phyloP scores from a whole-genome alignment of 495 filamentous ascomycete species.

The Penicillium bialowiezense region DNA sequence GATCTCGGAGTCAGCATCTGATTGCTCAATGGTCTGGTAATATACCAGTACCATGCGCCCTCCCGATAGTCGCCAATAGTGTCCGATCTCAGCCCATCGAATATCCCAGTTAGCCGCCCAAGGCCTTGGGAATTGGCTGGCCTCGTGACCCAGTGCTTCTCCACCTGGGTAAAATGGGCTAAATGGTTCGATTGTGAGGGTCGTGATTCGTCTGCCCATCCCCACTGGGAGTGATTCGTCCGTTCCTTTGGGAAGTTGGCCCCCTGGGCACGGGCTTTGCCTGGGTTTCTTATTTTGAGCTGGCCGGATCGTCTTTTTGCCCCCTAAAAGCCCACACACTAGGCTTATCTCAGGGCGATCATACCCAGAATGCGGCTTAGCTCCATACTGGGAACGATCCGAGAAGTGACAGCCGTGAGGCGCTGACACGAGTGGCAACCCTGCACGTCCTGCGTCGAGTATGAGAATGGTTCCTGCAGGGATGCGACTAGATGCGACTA shows the following conservation, averaged over 20 bases:
- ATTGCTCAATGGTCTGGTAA: conserved; percentile 9
- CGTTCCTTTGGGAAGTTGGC: too few relatives aligned
- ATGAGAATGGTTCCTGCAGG: conserved; percentile 18
- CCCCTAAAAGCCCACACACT: not conserved
- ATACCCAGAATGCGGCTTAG: not conserved
- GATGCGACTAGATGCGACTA: conserved; percentile 21
- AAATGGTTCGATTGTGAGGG: not conserved
- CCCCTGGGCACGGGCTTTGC: not conserved
- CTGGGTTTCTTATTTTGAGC: not conserved
- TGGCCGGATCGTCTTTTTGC: not conserved
- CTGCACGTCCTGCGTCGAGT: conserved; percentile 19
- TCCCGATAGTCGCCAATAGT: conserved; percentile 31
- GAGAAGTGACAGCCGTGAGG: conserved; percentile 7
- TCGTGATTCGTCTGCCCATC: too few relatives aligned
- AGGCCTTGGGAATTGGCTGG: conserved; percentile 25
- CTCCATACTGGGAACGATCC: conserved; percentile 2
- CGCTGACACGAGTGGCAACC: conserved; percentile 9
- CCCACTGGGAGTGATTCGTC: too few relatives aligned
- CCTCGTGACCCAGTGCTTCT: conserved; percentile 15
- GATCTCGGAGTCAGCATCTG: conserved; percentile 9
- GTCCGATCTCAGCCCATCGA: conserved; percentile 23
- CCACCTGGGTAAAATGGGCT: conserved; percentile 8
- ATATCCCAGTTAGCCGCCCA: conserved; percentile 40
- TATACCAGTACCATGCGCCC: conserved; percentile 18
- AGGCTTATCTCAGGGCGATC: conserved; percentile 3